Conservation (phyloP, 2,329 filamentous ascomycete genomes). For the Fusarium decemcellulare region DNA sequence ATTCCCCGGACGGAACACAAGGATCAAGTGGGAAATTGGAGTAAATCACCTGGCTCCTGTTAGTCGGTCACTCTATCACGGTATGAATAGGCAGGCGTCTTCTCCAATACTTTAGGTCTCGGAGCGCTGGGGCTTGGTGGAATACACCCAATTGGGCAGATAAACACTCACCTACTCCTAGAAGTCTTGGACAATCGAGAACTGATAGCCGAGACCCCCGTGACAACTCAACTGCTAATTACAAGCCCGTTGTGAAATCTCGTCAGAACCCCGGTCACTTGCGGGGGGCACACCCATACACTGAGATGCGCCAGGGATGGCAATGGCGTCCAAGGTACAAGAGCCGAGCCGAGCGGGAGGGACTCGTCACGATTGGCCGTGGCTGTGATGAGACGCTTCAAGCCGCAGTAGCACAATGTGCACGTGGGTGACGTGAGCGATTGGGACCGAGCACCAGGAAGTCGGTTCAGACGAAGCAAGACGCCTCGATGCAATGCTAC, state of each 20-base stretch:
- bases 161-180: constrained; percentile 19
- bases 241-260: constrained; percentile 30
- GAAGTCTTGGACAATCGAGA: constrained; percentile 30
- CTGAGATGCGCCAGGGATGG: constrained; percentile 33
- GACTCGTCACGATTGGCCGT: constrained; percentile 43
- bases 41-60: constrained; percentile 21
- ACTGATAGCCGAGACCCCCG: constrained; percentile 36
- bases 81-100: constrained; percentile 36
- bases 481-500: constrained; percentile 1
- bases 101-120: constrained; percentile 16
- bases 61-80: constrained; percentile 5
- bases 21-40: constrained; percentile 20
- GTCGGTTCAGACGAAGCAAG: constrained; percentile 11
- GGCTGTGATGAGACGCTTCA: constrained; percentile 41
- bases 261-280: constrained; percentile 29
- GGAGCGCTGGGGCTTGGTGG: constrained; percentile 24
- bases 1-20: constrained; percentile 24
- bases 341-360: constrained; percentile 45
- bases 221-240: constrained; percentile 18
- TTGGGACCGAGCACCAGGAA: constrained; percentile 24
- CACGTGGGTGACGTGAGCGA: constrained; percentile 42
- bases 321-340: constrained; percentile 35
- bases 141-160: constrained; percentile 29
- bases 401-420: constrained; percentile 42
- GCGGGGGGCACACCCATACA: constrained; percentile 33